phyloP scores from a whole-genome alignment of 2,329 filamentous ascomycete genomes.

The Aureobasidium musti region DNA sequence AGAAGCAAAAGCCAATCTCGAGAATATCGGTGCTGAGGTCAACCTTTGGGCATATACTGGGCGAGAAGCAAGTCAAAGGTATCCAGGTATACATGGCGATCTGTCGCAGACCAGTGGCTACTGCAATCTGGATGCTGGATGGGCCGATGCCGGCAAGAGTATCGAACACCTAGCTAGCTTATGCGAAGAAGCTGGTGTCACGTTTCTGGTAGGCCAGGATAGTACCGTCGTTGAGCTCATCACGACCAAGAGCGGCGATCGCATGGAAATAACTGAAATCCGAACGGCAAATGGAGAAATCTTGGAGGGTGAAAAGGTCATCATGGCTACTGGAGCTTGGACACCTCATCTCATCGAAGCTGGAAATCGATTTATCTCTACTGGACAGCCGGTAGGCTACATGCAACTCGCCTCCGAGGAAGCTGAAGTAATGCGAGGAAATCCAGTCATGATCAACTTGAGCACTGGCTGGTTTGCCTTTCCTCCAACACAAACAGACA shows the following conservation, averaged over 20 bases:
- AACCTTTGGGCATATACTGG: conserved; percentile 3
- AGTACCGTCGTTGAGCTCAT: conserved; percentile 2
- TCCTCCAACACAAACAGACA: conserved; percentile 54
- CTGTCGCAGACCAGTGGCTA: conserved; percentile 1
- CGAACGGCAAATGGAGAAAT: not conserved
- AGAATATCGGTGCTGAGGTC: not conserved
- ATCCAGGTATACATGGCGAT: conserved; percentile 5
- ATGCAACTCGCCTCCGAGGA: conserved; percentile 69
- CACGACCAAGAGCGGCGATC: too few species aligned
- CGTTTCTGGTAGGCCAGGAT: not conserved
- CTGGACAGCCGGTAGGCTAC: conserved; percentile 76
- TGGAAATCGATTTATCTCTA: conserved; percentile 53
- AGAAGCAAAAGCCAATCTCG: not conserved
- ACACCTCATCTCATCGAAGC: conserved; percentile 33
- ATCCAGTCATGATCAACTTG: conserved; percentile 71
- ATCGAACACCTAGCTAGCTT: not conserved
- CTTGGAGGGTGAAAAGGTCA: conserved; percentile 31
- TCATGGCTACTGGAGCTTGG: conserved; percentile 38
- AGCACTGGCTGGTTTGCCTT: conserved; percentile 69
- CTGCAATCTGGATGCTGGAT: conserved; percentile 13
- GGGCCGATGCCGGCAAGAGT: not conserved
- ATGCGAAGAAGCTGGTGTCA: not conserved
- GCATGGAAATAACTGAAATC: not conserved
- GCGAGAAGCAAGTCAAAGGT: not conserved
- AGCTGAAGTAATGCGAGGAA: conserved; percentile 61